Evolutionary conservation across 176 grass and related monocot genomes (phyloP), one percentile per base, ranked within the genome.

Genomic region (Calamus simplicifolius): DNA sequence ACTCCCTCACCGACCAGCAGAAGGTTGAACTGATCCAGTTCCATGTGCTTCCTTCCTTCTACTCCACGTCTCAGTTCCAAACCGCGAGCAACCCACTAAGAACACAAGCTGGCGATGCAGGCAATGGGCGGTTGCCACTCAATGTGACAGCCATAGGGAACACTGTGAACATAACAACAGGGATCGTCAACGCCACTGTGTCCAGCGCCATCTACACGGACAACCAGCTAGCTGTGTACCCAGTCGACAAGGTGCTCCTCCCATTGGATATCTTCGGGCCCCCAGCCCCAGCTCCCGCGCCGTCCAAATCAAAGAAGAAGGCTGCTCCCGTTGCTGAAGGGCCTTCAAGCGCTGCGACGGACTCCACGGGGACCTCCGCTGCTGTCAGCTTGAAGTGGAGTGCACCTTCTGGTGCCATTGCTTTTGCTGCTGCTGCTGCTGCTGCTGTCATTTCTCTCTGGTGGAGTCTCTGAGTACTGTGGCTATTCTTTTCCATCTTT

Each of bases 41-140:
- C 82, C 93, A 98, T 56, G 54, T 98, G 10, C 23, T 98, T 13
- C 80, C 84, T 29, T 67, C 74, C 4, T 30, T 54, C 48, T 29
- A 89, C 59, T 50, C 87, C 25, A 63, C 57, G 68, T 61, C 84
- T 17, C 76, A 98, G 71, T 92, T 98, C 57, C 64, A 88, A 50
- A 98, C 93, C 1, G 88, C 88, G 3, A 98, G 87, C 87, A 98
- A 98, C 75, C 93, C 93, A 15, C 51, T 98, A 5, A 75, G 84
- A 23, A 98, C 93, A 50, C 87, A 98, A 58, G 93, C 93, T 12
- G 93, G 93, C 2, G 81, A 77, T 75, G 54, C 27, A 17, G 59
- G 59, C 18, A 74, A 73, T 3, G 87, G 81, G 5, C 62, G 85
- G 69, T 92, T 73, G 73, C 81, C 87, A 16, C 73, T 98, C 49